Conservation (phyloP, 495 filamentous ascomycete genomes). For the Hypoxylon rickii region DNA sequence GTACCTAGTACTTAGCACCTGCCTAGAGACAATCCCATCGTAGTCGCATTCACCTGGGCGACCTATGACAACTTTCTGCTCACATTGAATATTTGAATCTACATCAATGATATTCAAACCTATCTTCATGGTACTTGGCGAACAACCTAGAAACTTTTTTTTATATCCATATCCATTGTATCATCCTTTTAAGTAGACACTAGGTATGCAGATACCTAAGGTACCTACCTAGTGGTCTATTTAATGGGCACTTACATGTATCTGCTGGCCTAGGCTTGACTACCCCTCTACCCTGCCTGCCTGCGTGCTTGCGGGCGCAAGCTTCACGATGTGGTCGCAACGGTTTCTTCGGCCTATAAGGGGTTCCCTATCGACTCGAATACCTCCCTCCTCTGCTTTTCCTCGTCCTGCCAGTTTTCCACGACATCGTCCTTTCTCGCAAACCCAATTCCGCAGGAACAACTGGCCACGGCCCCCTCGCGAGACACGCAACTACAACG, state of each 20-base stretch:
- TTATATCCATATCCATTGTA: too few relatives aligned
- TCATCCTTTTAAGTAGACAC: too few relatives aligned
- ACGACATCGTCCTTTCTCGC: slow-evolving; percentile 32
- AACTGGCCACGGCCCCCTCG: slow-evolving; percentile 29
- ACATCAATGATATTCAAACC: too few relatives aligned
- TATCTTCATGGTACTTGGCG: too few relatives aligned
- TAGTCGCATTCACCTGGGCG: too few relatives aligned
- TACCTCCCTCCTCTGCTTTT: not conserved
- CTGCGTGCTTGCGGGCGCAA: not conserved
- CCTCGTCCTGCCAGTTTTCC: slow-evolving; percentile 3
- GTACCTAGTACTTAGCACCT: too few relatives aligned
- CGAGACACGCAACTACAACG: slow-evolving; percentile 27
- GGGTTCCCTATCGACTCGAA: slow-evolving; percentile 4
- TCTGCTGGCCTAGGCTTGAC: not conserved
- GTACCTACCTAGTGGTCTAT: too few relatives aligned
- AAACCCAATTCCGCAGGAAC: slow-evolving; percentile 16
- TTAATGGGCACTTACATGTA: not conserved
- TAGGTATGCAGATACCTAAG: too few relatives aligned
- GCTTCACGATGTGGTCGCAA: slow-evolving; percentile 17
- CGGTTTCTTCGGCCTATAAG: slow-evolving; percentile 15
- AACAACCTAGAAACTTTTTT: too few relatives aligned
- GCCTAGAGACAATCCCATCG: too few relatives aligned
- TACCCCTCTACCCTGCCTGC: not conserved
- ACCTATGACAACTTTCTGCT: too few relatives aligned
- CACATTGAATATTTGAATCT: too few relatives aligned